Conservation (phyloP, 192 early-diverging fungal genomes). For the Linnemannia hyalina region DNA sequence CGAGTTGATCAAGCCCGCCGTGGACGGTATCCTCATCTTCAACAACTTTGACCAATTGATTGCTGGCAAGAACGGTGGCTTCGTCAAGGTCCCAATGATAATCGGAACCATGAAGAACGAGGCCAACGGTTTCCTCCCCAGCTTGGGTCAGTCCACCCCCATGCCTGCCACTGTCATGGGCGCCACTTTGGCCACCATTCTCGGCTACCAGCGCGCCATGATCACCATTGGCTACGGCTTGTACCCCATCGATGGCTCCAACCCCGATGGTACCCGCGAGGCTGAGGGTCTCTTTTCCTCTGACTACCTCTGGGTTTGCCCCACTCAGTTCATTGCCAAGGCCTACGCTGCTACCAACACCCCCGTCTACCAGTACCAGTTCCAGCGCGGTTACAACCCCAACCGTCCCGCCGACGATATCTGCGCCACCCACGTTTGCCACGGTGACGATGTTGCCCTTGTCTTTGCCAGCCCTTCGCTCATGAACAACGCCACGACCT, state of each 20-base stretch:
- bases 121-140: constrained; percentile 54
- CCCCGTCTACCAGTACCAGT: constrained; percentile 55
- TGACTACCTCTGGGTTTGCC: constrained; percentile 52
- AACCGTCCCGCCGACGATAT: constrained; percentile 37
- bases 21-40: constrained; percentile 45
- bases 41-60: constrained; percentile 56
- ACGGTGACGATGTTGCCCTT: constrained; percentile 54
- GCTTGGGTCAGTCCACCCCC: constrained; percentile 44
- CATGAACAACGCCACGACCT: constrained; percentile 37
- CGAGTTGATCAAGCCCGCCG: constrained; percentile 52
- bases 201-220: constrained; percentile 53
- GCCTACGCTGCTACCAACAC: constrained; percentile 35
- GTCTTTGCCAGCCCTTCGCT: constrained; percentile 57
- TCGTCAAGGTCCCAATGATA: constrained; percentile 46
- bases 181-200: constrained; percentile 29
- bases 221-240: constrained; percentile 35
- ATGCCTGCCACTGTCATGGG: constrained; percentile 48
- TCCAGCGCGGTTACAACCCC: constrained; percentile 43
- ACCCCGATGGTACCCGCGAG: constrained; percentile 46
- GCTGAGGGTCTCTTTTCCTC: constrained; percentile 40
- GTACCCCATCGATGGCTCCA: constrained; percentile 35
- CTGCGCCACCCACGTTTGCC: constrained; percentile 48
- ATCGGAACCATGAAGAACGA: constrained; percentile 57
- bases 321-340: constrained; percentile 52
- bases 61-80: constrained; percentile 49